Evolutionary conservation across 768 basidiomycete species (phyloP), one percentile per base, ranked within the genome.

Genomic region (Phlegmacium glaucopus): DNA sequence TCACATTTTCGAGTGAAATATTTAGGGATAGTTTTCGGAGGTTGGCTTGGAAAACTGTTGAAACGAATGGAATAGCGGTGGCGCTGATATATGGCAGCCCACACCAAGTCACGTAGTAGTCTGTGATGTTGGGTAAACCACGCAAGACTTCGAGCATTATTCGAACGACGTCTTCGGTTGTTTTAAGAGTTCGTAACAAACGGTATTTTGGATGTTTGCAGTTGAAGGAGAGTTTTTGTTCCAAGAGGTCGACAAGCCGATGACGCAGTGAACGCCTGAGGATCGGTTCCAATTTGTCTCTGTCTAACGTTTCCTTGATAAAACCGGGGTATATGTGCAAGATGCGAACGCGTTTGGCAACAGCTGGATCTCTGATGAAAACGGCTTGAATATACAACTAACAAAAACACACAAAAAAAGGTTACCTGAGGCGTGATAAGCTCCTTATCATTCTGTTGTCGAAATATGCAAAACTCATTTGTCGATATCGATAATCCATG

Each of bases 51-150:
- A 71, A 69, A n/a, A 65, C 61, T 17, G 68, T 64, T 17, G 63
- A 52, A 3, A 72, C 59, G 48, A 70, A 66, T 8, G 67, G 66
- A 10, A 53, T 56, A 38, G 58, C 55, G 7, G 53, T 55, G 22
- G 55, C 51, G 43, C 59, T 54, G 26, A 64, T 52, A 32, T 55
- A 54, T 27, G 70, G 69, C 15, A 74, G 64, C 13, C 74, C 73
- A 28, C 62, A 69, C 77, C 76, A 79, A 32, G 72, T 71, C 48
- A 79, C 72, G 48, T 77, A 72, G 56, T 76, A 76, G 53, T 76
- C 72, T 11, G 68, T 71, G 9, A 79, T 62, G 44, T 75, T 71
- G 15, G 72, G 72, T 7, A 79, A 64, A 1, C 67, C 64, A 13
- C 65, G 63, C 15, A 79, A 66, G 15, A 75, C 70, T 18, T 76